Percentiles rank a stretch among this genome's conserved stretches.
These are phyloP conservation scores for Berberis vulgaris DNA, from an alignment of 164 flowering plant genomes.

Conservation along the genomic window DNA sequence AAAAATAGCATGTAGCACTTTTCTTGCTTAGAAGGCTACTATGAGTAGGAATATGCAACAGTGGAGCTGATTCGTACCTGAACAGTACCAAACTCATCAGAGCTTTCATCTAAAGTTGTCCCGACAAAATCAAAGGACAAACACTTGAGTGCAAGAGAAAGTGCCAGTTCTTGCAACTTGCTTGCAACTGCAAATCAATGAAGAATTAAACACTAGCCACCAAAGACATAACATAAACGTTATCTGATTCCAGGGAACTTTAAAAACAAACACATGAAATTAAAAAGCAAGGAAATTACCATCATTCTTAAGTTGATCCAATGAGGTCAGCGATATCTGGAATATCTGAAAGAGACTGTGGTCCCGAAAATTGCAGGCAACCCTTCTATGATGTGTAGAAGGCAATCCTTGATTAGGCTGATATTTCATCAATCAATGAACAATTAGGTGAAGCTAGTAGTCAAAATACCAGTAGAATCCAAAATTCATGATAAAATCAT, in stretches of 20 bases:
- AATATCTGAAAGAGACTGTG: slow-evolving; percentile 75
- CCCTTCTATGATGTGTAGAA: slow-evolving; percentile 82
- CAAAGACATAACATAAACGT: too few relatives aligned
- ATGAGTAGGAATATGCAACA: neutral
- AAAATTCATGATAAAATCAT: too few relatives aligned
- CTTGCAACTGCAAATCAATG: slow-evolving; percentile 39
- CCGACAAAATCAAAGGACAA: slow-evolving; percentile 96
- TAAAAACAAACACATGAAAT: too few relatives aligned
- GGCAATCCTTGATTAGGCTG: slow-evolving; percentile 88
- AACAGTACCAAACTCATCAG: slow-evolving; percentile 96
- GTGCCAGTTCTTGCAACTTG: slow-evolving; percentile 74
- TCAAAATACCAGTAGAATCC: too few relatives aligned
- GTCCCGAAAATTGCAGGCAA: slow-evolving; percentile 88
- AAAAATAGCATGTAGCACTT: neutral
- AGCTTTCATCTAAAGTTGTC: slow-evolving; percentile 94
- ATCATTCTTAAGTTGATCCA: slow-evolving; percentile 68
- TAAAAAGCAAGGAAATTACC: slow-evolving; percentile 33
- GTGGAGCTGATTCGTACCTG: slow-evolving; percentile 42
- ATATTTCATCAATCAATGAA: slow-evolving; percentile 5
- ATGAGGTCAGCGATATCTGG: slow-evolving; percentile 79
- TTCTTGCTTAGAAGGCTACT: neutral
- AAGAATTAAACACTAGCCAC: slow-evolving; percentile 1
- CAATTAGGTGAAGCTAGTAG: neutral
- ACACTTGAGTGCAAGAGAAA: slow-evolving; percentile 80
- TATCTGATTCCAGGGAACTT: too few relatives aligned